Conservation (phyloP, 805 yeast species). For the Lipomyces sp. region DNA sequence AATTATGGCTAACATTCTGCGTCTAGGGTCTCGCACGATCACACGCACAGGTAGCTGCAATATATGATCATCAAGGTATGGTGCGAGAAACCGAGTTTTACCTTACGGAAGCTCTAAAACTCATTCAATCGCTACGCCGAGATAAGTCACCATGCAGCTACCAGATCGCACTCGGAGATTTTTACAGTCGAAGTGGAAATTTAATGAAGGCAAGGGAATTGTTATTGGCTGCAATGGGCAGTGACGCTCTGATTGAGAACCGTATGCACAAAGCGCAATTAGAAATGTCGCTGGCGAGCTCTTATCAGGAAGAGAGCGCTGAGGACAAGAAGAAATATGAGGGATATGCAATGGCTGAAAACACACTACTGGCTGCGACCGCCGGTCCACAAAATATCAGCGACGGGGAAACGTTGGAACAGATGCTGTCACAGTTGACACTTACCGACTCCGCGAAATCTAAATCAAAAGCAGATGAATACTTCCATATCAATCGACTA, state of each 20-base stretch:
- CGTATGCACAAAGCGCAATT: background rate
- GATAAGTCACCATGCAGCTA: conserved; percentile 35
- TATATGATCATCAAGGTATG: conserved; percentile 47
- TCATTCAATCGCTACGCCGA: conserved; percentile 39
- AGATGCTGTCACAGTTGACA: conserved; percentile 12
- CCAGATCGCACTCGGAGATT: conserved; percentile 23
- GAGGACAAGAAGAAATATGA: conserved; percentile 12
- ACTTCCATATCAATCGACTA: conserved; percentile 8
- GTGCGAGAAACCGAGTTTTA: conserved; percentile 49
- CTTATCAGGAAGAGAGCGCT: background rate
- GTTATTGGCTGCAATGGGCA: conserved; percentile 4
- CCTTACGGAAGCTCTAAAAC: conserved; percentile 43
- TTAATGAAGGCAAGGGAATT: conserved; percentile 15
- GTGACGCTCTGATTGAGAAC: background rate
- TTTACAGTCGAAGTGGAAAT: conserved; percentile 29
- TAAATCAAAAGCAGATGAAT: conserved; percentile 1
- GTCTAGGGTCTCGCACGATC: conserved; percentile 36
- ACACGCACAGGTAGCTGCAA: conserved; percentile 36
- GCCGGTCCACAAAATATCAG: background rate
- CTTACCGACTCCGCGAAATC: background rate
- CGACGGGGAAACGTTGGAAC: conserved; percentile 5
- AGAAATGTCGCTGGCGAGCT: conserved; percentile 6
- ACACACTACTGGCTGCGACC: background rate
- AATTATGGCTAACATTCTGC: conserved; percentile 13
- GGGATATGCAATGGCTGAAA: conserved; percentile 10